Evolutionary conservation across 208 protist species (phyloP).

Genomic region (Strigomonas culicis): DNA sequence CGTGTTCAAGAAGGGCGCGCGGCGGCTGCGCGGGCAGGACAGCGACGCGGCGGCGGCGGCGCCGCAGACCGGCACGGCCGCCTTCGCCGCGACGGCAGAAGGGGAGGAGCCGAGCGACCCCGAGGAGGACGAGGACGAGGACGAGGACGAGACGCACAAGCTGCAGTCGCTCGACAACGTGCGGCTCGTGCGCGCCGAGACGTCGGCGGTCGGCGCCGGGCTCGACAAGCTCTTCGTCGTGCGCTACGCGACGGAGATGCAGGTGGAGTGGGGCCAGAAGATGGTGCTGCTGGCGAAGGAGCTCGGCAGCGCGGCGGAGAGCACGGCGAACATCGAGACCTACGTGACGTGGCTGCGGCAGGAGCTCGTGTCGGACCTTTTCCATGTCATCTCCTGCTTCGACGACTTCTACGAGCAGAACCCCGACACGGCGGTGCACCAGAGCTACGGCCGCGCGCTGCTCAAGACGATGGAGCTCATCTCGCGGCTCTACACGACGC

Average conservation of each 20-base stretch:
- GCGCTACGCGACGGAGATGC: conserved; percentile 65
- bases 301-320: conserved; percentile 45
- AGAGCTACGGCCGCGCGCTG: conserved; percentile 55
- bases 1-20: background rate
- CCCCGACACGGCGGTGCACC: conserved; percentile 53
- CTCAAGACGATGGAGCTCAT: conserved; percentile 79
- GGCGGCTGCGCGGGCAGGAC: background rate
- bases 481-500: conserved; percentile 60
- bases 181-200: conserved; percentile 57
- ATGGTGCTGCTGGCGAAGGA: conserved; percentile 53
- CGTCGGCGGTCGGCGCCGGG: conserved; percentile 55
- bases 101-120: background rate
- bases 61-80: background rate
- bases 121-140: conserved; percentile 13
- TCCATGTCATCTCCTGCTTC: conserved; percentile 77
- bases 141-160: conserved; percentile 17
- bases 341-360: conserved; percentile 77
- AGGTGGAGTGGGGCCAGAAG: conserved; percentile 83
- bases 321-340: conserved; percentile 52
- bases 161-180: conserved; percentile 23
- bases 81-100: background rate
- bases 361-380: conserved; percentile 73
- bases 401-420: conserved; percentile 67
- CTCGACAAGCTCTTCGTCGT: conserved; percentile 66
- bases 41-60: background rate